Conservation (phyloP, 768 basidiomycete species). For the Suillus variegatus region DNA sequence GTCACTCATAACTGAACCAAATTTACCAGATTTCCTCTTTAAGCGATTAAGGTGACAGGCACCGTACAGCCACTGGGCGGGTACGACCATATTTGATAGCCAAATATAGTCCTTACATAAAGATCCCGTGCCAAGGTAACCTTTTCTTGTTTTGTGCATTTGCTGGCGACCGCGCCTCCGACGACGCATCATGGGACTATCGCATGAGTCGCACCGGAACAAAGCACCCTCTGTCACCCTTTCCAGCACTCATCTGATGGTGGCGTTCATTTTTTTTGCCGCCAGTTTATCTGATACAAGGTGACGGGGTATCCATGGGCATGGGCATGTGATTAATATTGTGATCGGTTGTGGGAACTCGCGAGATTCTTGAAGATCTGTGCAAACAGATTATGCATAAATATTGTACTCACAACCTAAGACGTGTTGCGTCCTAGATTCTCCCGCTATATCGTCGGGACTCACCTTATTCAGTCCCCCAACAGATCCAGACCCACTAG, state of each 20-base stretch:
- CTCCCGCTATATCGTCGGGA: neutral
- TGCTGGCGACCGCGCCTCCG: slow-evolving; percentile 7
- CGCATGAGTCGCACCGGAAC: neutral
- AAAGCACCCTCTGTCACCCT: neutral
- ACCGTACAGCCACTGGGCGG: slow-evolving; percentile 29
- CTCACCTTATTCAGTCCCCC: neutral
- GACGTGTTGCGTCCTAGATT: neutral
- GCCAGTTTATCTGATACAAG: neutral
- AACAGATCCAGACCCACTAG: neutral
- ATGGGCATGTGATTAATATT: slow-evolving; percentile 1
- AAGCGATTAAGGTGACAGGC: slow-evolving; percentile 31
- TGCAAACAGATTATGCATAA: slow-evolving; percentile 1
- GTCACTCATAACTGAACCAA: slow-evolving; percentile 13
- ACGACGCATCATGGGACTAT: slow-evolving; percentile 4
- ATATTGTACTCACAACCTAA: neutral
- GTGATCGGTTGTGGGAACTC: neutral
- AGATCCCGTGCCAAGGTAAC: slow-evolving; percentile 1
- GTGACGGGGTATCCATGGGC: neutral
- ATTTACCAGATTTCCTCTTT: slow-evolving; percentile 27
- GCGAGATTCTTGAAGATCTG: slow-evolving; percentile 3
- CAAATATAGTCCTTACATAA: neutral
- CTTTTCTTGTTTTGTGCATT: neutral
- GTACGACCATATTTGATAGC: neutral
- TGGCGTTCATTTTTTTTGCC: neutral
- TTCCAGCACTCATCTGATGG: neutral